Percentiles rank a stretch among this genome's conserved stretches.
phyloP scores from a whole-genome alignment of 176 grass and related monocot genomes.

The Calamus simplicifolius region DNA sequence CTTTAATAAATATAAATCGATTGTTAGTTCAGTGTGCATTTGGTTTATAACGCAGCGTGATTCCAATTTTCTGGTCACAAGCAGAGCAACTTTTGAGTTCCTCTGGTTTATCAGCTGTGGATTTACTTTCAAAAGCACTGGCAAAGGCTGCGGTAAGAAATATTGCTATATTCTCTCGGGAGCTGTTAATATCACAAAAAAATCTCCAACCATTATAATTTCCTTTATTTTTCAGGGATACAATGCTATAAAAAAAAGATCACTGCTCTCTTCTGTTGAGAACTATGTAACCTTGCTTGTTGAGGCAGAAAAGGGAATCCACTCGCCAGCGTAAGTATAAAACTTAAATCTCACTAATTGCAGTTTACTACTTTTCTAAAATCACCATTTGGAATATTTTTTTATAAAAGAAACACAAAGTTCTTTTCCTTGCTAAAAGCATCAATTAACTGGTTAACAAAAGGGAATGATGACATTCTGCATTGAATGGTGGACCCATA shows the following conservation, averaged over 20 bases:
- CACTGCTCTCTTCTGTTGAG: slow-evolving; percentile 82
- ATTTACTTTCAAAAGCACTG: slow-evolving; percentile 87
- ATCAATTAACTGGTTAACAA: too few relatives aligned
- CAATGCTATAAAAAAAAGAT: slow-evolving; percentile 90
- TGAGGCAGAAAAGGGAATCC: slow-evolving; percentile 56
- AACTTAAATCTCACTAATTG: neutral
- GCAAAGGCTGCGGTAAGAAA: slow-evolving; percentile 87
- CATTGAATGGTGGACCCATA: too few relatives aligned
- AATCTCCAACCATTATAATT: neutral
- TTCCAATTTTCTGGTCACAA: slow-evolving; percentile 88
- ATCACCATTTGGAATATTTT: too few relatives aligned
- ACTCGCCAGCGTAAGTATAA: slow-evolving; percentile 59
- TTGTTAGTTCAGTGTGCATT: neutral
- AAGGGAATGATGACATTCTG: too few relatives aligned
- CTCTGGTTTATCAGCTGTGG: slow-evolving; percentile 54
- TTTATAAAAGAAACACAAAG: too few relatives aligned
- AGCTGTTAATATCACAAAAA: neutral
- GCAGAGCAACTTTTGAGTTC: slow-evolving; percentile 70
- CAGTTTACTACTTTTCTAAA: too few relatives aligned
- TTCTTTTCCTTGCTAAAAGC: too few relatives aligned
- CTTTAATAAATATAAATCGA: neutral
- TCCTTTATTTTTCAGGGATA: slow-evolving; percentile 45
- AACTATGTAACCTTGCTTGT: slow-evolving; percentile 66
- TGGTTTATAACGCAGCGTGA: slow-evolving; percentile 53
- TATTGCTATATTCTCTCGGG: neutral